Evolutionary conservation across 495 filamentous ascomycete genomes (phyloP).

Genomic region (Hypomontagnella monticulosa): DNA sequence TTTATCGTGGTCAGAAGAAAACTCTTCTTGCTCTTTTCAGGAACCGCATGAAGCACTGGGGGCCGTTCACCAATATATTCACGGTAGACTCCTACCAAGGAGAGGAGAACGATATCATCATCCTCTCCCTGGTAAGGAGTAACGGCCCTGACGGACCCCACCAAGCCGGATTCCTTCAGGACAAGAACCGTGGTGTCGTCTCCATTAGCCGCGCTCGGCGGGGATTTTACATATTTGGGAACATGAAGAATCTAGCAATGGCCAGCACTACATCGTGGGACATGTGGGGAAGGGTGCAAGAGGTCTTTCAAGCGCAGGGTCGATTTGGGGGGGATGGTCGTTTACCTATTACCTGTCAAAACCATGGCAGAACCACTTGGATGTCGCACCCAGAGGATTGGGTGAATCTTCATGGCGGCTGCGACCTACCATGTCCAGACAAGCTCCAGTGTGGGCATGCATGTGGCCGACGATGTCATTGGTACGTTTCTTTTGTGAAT

Average conservation of each 20-base stretch:
- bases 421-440: constrained; percentile 60
- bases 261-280: constrained; percentile 48
- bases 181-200: constrained; percentile 85
- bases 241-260: constrained; percentile 63
- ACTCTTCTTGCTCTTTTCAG: constrained; percentile 64
- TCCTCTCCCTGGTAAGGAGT: constrained; percentile 87
- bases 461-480: constrained; percentile 58
- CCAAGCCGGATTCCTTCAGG: constrained; percentile 70
- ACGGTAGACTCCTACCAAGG: constrained; percentile 96
- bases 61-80: constrained; percentile 68
- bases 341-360: constrained; percentile 54
- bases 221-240: constrained; percentile 91
- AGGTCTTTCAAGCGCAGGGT: constrained; percentile 46
- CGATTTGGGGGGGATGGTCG: constrained; percentile 32
- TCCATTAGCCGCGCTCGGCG: constrained; percentile 85
- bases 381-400: constrained; percentile 61
- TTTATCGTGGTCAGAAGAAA: constrained; percentile 89
- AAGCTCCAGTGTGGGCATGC: constrained; percentile 53
- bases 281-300: constrained; percentile 52
- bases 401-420: constrained; percentile 68
- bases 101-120: constrained; percentile 87
- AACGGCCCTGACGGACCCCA: constrained; percentile 31
- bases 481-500: constrained; percentile 42
- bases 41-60: constrained; percentile 59
- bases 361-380: constrained; percentile 49